Base-by-base conservation (phyloP, 208 protist genomes). In the Trypanosoma congolense region DNA sequence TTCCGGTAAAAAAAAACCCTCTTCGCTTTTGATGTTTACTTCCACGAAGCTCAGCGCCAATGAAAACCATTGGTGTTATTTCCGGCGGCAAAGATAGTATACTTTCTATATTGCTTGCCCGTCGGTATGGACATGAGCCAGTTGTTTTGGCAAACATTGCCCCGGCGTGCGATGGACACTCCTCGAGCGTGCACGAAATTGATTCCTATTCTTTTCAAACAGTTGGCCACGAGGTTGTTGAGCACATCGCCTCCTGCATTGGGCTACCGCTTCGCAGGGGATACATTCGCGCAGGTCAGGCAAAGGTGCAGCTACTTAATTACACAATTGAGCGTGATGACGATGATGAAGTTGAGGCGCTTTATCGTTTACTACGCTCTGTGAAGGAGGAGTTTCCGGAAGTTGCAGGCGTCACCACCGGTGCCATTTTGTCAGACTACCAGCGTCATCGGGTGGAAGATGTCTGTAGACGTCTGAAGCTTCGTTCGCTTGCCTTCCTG, bases 141-240 rank as follows among this genome's bases (percentile, higher is more conserved):
- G 77, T 97, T 3, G 96, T 97, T 2, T 41, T 99, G 8, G 98
- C 90, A 12, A 99, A 99, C 82, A 83, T 99, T 18, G 61, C 58
- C 0, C 83, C 76, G 5, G 19, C 46, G 8, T 56, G 61, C 12
- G 43, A 43, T 14, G 65, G 42, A 6, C 51, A 56, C 1, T 14
- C 45, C 8, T 43, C 61, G n/a, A 48, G 70, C 10, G 67, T 66
- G 22, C 52, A 87, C 26, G 98, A 99, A 65, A 68, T 99, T 22
- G 97, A 99, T 70, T 98, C 91, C 22, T 99, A 93, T 79, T 98
- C 97, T 87, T 99, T 98, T 73, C 98, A 99, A 79, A 99, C 97
- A 0, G 97, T 99, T 8, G 98, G 97, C 16, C 90, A 97, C 67
- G 86, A 95, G 43, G 85, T 83, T 0, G 82, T 99, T 41, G 70